phyloP scores from a whole-genome alignment of 305 asterid species.

The Plantago coronopus region DNA sequence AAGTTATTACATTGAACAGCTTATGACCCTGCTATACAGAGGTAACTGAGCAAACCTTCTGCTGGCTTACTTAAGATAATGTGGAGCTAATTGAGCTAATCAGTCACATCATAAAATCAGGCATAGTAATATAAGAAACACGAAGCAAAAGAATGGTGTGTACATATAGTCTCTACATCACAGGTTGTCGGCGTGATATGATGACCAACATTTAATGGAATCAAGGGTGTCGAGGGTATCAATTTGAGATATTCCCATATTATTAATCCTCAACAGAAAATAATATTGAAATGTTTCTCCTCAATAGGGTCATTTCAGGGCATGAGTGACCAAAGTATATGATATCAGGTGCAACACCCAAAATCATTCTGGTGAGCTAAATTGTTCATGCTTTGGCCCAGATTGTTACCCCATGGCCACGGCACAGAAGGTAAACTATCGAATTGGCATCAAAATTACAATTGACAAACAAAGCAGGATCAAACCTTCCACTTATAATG shows the following conservation, averaged over 20 bases:
- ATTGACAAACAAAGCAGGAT: conserved; percentile 18
- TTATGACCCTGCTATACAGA: too few species aligned
- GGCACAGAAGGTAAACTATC: too few species aligned
- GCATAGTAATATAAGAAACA: neutral
- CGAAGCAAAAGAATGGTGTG: neutral
- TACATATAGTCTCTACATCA: too few species aligned
- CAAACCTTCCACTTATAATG: conserved; percentile 86
- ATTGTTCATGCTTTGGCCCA: neutral
- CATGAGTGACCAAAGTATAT: neutral
- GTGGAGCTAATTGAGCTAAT: neutral
- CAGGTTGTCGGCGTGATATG: conserved; percentile 17
- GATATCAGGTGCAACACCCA: neutral
- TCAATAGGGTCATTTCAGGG: neutral
- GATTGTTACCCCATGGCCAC: neutral
- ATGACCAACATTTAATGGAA: conserved; percentile 13
- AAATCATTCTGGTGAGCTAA: too few species aligned
- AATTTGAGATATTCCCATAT: neutral
- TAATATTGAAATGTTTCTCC: neutral
- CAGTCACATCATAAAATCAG: neutral
- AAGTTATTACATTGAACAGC: too few species aligned
- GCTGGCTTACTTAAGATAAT: too few species aligned
- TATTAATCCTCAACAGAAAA: neutral
- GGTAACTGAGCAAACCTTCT: too few species aligned
- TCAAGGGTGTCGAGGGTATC: too few species aligned
- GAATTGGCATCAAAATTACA: conserved; percentile 14